Conservation (phyloP, 1,139 yeast species). For the Nakaseomyces bracarensis region DNA sequence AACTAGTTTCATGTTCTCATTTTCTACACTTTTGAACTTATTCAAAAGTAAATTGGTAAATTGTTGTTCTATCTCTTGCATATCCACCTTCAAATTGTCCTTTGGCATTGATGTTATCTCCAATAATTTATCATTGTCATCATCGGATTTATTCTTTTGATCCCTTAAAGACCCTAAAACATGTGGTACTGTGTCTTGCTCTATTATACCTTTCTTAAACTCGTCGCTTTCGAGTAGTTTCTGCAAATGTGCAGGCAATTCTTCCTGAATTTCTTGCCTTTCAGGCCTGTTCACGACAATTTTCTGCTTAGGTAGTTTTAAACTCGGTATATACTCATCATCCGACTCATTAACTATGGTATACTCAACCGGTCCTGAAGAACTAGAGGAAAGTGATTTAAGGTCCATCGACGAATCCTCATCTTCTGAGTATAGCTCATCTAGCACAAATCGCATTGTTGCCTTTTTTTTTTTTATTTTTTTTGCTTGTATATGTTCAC, state of each 20-base stretch:
- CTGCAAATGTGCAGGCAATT: not conserved
- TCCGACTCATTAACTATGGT: conserved; percentile 15
- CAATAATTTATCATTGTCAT: too few species aligned
- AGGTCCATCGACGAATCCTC: conserved; percentile 3
- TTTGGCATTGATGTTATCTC: not conserved
- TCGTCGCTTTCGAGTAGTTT: conserved; percentile 5
- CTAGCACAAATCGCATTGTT: conserved; percentile 2
- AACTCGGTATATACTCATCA: conserved; percentile 17
- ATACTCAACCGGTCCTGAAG: conserved; percentile 13
- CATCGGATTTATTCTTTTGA: too few species aligned
- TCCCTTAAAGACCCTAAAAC: too few species aligned
- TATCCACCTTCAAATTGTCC: not conserved
- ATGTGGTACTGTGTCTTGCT: conserved; percentile 13
- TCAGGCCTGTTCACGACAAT: not conserved
- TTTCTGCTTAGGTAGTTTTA: conserved; percentile 15
- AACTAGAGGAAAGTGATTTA: not conserved
- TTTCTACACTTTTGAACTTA: conserved; percentile 1
- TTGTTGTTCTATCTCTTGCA: not conserved
- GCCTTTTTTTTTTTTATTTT: not conserved
- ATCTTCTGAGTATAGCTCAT: conserved; percentile 3
- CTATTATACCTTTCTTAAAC: conserved; percentile 2
- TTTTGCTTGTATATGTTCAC: too few species aligned
- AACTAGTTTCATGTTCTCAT: conserved; percentile 7
- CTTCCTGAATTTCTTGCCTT: not conserved
- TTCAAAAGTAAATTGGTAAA: not conserved